Evolutionary conservation across 2,329 filamentous ascomycete species (phyloP).

Genomic region (Corynespora cassiicola): DNA sequence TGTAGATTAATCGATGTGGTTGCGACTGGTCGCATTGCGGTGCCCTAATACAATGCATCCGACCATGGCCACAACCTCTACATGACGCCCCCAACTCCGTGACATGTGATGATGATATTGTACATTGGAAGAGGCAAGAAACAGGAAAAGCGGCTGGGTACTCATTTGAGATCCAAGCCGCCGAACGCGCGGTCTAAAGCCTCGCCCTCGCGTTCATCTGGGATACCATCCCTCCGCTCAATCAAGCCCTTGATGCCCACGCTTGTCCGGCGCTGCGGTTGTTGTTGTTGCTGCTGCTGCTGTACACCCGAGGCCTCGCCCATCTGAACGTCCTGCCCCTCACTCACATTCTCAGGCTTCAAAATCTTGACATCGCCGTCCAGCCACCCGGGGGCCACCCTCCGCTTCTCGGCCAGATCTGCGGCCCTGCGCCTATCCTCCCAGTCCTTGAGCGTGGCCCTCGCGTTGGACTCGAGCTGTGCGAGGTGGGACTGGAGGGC

Average conservation of each 20-base stretch:
- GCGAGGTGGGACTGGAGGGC: conserved; percentile 78
- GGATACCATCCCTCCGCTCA: conserved; percentile 44
- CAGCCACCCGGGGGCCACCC: conserved; percentile 81
- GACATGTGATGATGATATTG: neutral
- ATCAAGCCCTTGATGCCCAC: conserved; percentile 29
- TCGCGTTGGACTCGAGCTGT: conserved; percentile 71
- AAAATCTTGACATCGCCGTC: conserved; percentile 72
- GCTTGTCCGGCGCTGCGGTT: conserved; percentile 19
- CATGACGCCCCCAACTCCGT: too few relatives aligned
- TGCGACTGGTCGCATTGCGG: too few relatives aligned
- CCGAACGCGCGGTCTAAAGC: conserved; percentile 70
- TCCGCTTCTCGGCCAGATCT: conserved; percentile 79
- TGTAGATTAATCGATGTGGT: too few relatives aligned
- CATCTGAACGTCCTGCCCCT: conserved; percentile 59
- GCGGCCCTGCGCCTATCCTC: conserved; percentile 69
- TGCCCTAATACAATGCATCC: too few relatives aligned
- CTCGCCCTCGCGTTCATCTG: conserved; percentile 63
- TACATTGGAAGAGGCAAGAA: neutral
- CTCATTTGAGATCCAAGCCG: conserved; percentile 64
- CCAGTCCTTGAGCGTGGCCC: conserved; percentile 71
- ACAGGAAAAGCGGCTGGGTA: neutral
- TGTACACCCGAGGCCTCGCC: conserved; percentile 40
- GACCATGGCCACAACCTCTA: too few relatives aligned
- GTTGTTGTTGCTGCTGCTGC: conserved; percentile 5
- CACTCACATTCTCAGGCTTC: conserved; percentile 64